Base-by-base conservation (phyloP, 805 yeast species). In the Brettanomyces bruxellensis region DNA sequence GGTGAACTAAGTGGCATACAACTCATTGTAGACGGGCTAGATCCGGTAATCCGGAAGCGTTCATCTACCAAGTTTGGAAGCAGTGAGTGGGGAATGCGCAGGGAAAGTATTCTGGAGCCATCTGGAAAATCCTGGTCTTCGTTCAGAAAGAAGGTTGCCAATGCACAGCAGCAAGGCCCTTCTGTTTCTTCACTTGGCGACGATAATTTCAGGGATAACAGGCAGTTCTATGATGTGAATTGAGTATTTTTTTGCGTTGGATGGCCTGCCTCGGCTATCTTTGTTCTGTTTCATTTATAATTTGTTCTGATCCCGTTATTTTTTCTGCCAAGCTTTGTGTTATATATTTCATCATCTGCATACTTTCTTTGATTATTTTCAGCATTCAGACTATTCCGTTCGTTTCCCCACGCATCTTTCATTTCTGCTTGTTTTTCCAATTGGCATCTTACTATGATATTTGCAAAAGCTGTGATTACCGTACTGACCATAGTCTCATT, bases 1-100 rank as follows among this genome's bases (percentile, higher is more conserved):
- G 97, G 90, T 78, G 97, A 90, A 79, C 87, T 83, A 79, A 90
- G 86, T 71, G 97, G 97, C 78, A 70, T 83, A 4, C 58, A 66
- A 9, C 65, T 86, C 48, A 73, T 86, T 12, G 75, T 82, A 22
- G 87, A 81, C 54, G 91, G 89, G 0, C 59, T 86, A 3, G 62
- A 71, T 32, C 74, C 77, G 6, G 41, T 65, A 9, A 42, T 69
- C 4, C 40, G 49, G 5, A 30, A 54, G 25, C 49, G 50, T 7
- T n/a, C 41, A 9, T 51, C 43, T 11, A 51, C 52, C 25, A 43
- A 44, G 44, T n/a, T 24, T 34, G 37, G 28, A 28, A 32, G 7
- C 38, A 37, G 25, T 32, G 44, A 24, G 13, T 40, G 34, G 34
- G 43, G 35, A 5, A 44, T n/a, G 25, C 24, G 41, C 30, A 44